A percentile compares a stretch with the other conserved stretches of the same genome.
Evolutionary conservation across 352 stramenopile genomes (phyloP).

Genomic region (Thraustochytrium sp.): DNA sequence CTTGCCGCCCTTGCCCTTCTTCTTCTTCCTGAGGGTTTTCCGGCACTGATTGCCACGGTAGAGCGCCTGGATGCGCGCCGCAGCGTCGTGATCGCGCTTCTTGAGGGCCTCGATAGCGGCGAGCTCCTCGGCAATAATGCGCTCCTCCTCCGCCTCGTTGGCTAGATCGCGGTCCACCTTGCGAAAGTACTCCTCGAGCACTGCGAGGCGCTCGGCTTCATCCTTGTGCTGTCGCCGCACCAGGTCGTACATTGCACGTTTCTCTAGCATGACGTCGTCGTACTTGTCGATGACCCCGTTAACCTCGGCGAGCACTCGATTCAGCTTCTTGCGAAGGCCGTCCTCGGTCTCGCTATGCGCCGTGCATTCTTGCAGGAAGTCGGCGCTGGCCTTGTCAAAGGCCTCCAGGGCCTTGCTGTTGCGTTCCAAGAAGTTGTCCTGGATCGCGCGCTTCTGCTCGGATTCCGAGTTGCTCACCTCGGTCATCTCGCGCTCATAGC

Average conservation of each 20-base stretch:
- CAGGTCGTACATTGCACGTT: not conserved
- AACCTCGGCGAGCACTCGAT: not conserved
- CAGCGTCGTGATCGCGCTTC: not conserved
- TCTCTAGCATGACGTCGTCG: conserved; percentile 25
- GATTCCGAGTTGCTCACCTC: not conserved
- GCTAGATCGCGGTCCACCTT: conserved; percentile 29
- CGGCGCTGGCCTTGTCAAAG: conserved; percentile 20
- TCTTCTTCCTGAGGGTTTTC: not conserved
- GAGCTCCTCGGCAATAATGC: conserved; percentile 25
- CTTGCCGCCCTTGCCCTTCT: conserved; percentile 17
- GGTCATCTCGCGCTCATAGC: conserved; percentile 5
- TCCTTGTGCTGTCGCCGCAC: not conserved
- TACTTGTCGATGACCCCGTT: conserved; percentile 11
- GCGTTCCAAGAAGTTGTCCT: not conserved
- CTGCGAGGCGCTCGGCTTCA: not conserved
- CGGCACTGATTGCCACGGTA: conserved; percentile 14
- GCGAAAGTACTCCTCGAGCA: conserved; percentile 26
- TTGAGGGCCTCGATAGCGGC: not conserved
- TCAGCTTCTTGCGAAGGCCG: conserved; percentile 21
- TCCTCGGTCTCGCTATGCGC: conserved; percentile 21
- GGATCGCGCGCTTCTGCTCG: not conserved
- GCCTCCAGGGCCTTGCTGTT: not conserved
- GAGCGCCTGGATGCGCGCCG: conserved; percentile 31
- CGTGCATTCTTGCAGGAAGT: conserved; percentile 1
- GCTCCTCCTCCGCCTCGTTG: conserved; percentile 39